phyloP scores from a whole-genome alignment of 805 yeast genomes.

The Pichia gijzeniarum region DNA sequence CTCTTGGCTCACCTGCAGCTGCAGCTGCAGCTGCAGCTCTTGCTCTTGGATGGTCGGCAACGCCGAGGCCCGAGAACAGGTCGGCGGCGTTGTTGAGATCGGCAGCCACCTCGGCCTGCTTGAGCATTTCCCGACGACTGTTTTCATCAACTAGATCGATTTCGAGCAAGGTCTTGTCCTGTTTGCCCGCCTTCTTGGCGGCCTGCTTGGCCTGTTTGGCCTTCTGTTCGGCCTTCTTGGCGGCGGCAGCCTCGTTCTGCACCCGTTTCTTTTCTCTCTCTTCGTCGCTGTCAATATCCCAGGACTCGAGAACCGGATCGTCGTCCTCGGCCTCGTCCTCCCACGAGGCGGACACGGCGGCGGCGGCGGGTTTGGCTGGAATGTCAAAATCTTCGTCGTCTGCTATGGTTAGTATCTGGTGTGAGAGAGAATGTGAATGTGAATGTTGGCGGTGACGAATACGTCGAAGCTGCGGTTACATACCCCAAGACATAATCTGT shows the following conservation, averaged over 20 bases:
- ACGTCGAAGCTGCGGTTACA: no score
- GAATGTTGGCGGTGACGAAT: background rate
- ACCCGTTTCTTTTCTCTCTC: slow-evolving; percentile 26
- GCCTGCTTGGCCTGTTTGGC: slow-evolving; percentile 37
- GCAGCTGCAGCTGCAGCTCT: no score
- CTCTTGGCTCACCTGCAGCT: slow-evolving; percentile 18
- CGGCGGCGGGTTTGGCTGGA: slow-evolving; percentile 36
- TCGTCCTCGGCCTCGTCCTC: slow-evolving; percentile 71
- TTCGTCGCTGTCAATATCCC: slow-evolving; percentile 83
- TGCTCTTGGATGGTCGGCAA: slow-evolving; percentile 53
- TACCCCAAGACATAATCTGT: slow-evolving; percentile 13
- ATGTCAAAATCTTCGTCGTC: slow-evolving; percentile 91
- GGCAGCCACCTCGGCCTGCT: slow-evolving; percentile 72
- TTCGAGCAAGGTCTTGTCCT: slow-evolving; percentile 40
- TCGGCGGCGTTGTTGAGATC: slow-evolving; percentile 93
- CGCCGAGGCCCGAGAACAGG: slow-evolving; percentile 68
- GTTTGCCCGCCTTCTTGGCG: slow-evolving; percentile 39
- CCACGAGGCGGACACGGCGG: slow-evolving; percentile 60
- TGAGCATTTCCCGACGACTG: slow-evolving; percentile 69
- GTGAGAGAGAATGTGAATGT: no score
- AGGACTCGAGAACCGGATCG: slow-evolving; percentile 75
- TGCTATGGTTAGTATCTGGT: slow-evolving; percentile 2
- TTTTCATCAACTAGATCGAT: slow-evolving; percentile 65
- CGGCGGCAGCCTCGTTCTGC: slow-evolving; percentile 13
- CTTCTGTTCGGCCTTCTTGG: slow-evolving; percentile 32